Evolutionary conservation across 345 rosid genomes (phyloP).

Genomic region (Eucalyptus erythrocorys): DNA sequence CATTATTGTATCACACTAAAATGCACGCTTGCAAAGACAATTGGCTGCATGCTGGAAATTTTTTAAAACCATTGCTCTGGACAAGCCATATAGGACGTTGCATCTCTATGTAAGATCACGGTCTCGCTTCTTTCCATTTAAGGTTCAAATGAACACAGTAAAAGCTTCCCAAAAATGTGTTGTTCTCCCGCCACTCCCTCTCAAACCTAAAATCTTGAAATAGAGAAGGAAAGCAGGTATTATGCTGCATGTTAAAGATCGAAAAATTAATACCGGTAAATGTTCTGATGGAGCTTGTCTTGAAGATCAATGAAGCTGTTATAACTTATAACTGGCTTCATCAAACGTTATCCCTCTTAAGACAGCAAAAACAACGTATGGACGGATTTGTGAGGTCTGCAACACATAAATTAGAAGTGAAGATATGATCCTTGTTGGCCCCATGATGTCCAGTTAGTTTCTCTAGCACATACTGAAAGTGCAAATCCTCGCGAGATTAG

Average conservation of each 20-base stretch:
- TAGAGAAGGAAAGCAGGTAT: neutral
- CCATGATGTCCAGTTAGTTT: no score
- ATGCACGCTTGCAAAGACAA: no score
- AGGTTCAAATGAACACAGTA: no score
- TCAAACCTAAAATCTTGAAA: no score
- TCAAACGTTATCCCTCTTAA: conserved; percentile 71
- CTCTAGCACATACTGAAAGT: neutral
- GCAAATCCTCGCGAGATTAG: neutral
- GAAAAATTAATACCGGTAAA: conserved; percentile 59
- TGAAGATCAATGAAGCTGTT: conserved; percentile 96
- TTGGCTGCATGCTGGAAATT: no score
- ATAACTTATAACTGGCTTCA: conserved; percentile 79
- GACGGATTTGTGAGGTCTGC: conserved; percentile 67
- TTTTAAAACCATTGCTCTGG: no score
- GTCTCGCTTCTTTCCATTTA: no score
- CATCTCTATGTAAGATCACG: no score
- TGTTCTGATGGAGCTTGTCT: conserved; percentile 93
- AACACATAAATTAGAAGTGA: neutral
- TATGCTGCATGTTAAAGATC: conserved; percentile 14
- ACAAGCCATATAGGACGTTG: no score
- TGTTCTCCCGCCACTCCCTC: no score
- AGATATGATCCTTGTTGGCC: neutral
- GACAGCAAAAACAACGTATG: conserved; percentile 76
- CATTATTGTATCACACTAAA: no score
- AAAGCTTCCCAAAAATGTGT: no score